phyloP scores from a whole-genome alignment of 2,329 filamentous ascomycete species.

The Harringtonia lauricola region DNA sequence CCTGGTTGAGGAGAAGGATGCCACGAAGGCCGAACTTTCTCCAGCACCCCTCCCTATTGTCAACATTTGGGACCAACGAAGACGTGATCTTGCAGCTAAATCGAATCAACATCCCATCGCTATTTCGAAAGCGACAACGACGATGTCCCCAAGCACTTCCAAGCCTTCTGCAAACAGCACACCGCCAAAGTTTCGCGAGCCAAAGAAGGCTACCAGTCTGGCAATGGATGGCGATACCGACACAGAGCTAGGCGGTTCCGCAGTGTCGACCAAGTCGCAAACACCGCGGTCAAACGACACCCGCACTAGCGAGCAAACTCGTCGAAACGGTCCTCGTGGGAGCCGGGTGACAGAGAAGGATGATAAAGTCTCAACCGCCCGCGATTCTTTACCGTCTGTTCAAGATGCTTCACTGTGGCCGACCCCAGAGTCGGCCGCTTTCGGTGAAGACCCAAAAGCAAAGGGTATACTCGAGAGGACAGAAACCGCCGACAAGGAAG shows the following conservation, averaged over 20 bases:
- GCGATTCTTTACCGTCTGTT: slow-evolving; percentile 46
- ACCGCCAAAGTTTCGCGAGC: slow-evolving; percentile 9
- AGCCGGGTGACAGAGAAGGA: slow-evolving; percentile 34
- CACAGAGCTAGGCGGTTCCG: slow-evolving; percentile 17
- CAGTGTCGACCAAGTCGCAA: slow-evolving; percentile 32
- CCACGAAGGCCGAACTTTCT: slow-evolving; percentile 54
- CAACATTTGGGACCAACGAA: slow-evolving; percentile 80
- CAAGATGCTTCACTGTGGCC: slow-evolving; percentile 79
- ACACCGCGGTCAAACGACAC: slow-evolving; percentile 30
- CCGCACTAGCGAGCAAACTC: slow-evolving; percentile 20
- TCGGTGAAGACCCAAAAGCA: slow-evolving; percentile 59
- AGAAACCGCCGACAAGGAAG: slow-evolving; percentile 52
- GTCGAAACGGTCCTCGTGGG: slow-evolving; percentile 32
- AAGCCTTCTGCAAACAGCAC: background rate
- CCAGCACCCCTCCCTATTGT: slow-evolving; percentile 75
- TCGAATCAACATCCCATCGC: slow-evolving; percentile 21
- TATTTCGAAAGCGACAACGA: slow-evolving; percentile 5
- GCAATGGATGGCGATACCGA: background rate
- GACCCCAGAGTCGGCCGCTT: slow-evolving; percentile 69
- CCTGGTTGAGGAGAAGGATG: slow-evolving; percentile 47
- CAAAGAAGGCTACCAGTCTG: slow-evolving; percentile 10
- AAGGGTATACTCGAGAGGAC: slow-evolving; percentile 49
- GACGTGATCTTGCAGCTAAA: slow-evolving; percentile 51
- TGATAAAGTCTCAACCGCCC: slow-evolving; percentile 15
- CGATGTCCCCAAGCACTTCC: background rate